These are phyloP conservation scores for Aureobasidium subglaciale DNA, from an alignment of 2,329 filamentous ascomycete genomes.

Conservation along the genomic window DNA sequence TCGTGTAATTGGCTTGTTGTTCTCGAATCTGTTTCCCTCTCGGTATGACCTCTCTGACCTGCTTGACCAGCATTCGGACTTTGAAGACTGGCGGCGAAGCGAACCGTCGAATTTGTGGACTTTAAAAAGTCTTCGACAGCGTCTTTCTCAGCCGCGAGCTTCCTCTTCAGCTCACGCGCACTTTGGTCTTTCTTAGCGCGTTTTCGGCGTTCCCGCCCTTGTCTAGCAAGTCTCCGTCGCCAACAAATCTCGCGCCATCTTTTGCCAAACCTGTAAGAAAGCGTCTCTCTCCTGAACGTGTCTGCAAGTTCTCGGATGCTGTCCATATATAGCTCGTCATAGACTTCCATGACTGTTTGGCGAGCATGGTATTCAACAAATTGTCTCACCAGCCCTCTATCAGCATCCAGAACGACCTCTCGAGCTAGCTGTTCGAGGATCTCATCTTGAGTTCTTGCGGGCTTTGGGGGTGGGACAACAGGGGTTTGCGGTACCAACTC, in stretches of 20 bases:
- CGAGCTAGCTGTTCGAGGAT: slow-evolving; percentile 29
- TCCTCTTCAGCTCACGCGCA: slow-evolving; percentile 20
- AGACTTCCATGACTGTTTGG: slow-evolving; percentile 28
- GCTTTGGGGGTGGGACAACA: slow-evolving; percentile 13
- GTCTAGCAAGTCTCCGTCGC: slow-evolving; percentile 28
- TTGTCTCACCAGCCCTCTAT: slow-evolving; percentile 38
- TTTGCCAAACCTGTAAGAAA: slow-evolving; percentile 31
- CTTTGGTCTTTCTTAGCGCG: slow-evolving; percentile 16
- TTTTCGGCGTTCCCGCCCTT: slow-evolving; percentile 29
- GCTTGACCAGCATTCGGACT: neutral
- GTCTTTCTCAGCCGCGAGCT: slow-evolving; percentile 20
- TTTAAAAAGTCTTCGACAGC: slow-evolving; percentile 18
- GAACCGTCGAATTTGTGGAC: neutral
- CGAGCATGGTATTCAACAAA: slow-evolving; percentile 36
- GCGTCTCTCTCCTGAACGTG: slow-evolving; percentile 26
- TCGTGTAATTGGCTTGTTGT: neutral
- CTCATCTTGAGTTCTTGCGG: neutral
- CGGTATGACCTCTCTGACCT: too few species aligned
- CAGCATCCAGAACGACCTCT: slow-evolving; percentile 31
- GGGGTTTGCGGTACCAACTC: slow-evolving; percentile 13
- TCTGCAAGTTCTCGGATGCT: slow-evolving; percentile 24
- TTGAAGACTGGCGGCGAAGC: neutral
- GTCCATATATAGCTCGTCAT: slow-evolving; percentile 28
- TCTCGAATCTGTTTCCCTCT: neutral
- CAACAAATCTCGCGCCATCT: slow-evolving; percentile 33